phyloP scores from a whole-genome alignment of 345 rosid genomes.

The Syzygium jambos region DNA sequence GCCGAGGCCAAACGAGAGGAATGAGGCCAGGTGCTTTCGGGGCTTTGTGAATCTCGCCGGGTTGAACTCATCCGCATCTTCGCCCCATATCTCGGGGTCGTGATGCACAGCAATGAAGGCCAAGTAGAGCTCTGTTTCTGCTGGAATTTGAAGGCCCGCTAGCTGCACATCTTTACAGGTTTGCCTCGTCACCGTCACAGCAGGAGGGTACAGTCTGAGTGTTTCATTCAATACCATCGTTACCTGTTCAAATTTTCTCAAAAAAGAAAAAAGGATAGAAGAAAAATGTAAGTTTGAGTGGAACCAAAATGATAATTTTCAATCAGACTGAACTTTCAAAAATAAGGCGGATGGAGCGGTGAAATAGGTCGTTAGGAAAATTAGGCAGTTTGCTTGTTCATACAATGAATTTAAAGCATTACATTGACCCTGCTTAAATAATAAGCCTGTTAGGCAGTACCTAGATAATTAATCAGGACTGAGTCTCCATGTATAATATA shows the following conservation, averaged over 20 bases:
- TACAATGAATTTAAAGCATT: not conserved
- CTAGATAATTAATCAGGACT: not conserved
- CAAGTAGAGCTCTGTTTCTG: conserved; percentile 43
- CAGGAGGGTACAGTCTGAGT: conserved; percentile 67
- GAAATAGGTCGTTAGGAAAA: not conserved
- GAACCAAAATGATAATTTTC: not conserved
- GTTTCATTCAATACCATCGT: conserved; percentile 61
- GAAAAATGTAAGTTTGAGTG: not conserved
- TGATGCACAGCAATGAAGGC: conserved; percentile 39
- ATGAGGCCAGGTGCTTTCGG: conserved; percentile 29
- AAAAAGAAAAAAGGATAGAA: not conserved
- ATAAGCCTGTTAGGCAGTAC: not conserved
- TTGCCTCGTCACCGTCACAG: conserved; percentile 34
- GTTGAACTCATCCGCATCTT: conserved; percentile 57
- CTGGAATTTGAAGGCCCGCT: conserved; percentile 50
- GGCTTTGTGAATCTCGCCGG: conserved; percentile 8
- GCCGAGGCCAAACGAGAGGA: conserved; percentile 48
- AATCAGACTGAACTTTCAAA: not conserved
- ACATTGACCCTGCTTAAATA: not conserved
- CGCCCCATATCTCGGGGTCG: conserved; percentile 59
- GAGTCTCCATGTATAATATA: not conserved
- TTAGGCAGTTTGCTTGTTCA: not conserved
- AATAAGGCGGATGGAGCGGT: not conserved
- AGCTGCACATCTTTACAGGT: conserved; percentile 26
- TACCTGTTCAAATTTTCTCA: conserved; percentile 26